Conservation (phyloP, 306 rosid species). For the Argentina anserina region DNA sequence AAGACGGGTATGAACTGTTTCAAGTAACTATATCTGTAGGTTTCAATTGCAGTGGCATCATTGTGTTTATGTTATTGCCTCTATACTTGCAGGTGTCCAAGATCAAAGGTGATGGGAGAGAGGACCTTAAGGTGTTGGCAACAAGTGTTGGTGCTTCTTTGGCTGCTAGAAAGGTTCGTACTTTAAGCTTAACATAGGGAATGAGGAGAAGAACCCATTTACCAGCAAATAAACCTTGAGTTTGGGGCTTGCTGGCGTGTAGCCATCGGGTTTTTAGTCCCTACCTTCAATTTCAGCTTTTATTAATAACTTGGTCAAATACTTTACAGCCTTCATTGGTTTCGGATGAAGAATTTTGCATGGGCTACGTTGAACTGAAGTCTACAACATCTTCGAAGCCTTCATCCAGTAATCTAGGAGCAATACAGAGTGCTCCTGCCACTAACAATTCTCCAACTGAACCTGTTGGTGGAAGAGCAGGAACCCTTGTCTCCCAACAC, state of each 20-base stretch:
- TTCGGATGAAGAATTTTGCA: slow-evolving; percentile 92
- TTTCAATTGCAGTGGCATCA: background rate
- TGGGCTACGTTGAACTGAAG: slow-evolving; percentile 82
- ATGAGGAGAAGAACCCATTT: background rate
- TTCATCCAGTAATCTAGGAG: slow-evolving; percentile 45
- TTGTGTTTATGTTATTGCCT: background rate
- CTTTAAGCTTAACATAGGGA: background rate
- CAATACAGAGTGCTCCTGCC: slow-evolving; percentile 49
- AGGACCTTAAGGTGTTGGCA: slow-evolving; percentile 97
- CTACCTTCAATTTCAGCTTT: slow-evolving; percentile 5
- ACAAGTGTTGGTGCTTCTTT: slow-evolving; percentile 95
- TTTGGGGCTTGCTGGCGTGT: background rate
- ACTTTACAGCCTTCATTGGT: slow-evolving; percentile 88
- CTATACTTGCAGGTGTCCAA: slow-evolving; percentile 66
- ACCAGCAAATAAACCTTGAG: background rate
- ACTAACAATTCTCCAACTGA: slow-evolving; percentile 55
- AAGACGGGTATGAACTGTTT: slow-evolving; percentile 60
- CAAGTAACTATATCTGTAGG: background rate
- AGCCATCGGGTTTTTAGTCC: background rate
- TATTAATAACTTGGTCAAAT: background rate
- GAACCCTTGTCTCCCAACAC: slow-evolving; percentile 29
- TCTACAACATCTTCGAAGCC: slow-evolving; percentile 66
- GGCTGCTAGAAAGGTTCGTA: slow-evolving; percentile 92
- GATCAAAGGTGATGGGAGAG: slow-evolving; percentile 96
- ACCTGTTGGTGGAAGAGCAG: slow-evolving; percentile 52